These are phyloP conservation scores for Fusarium brevicatenulatum DNA, from an alignment of 2,329 filamentous ascomycete genomes.

Conservation along the genomic window DNA sequence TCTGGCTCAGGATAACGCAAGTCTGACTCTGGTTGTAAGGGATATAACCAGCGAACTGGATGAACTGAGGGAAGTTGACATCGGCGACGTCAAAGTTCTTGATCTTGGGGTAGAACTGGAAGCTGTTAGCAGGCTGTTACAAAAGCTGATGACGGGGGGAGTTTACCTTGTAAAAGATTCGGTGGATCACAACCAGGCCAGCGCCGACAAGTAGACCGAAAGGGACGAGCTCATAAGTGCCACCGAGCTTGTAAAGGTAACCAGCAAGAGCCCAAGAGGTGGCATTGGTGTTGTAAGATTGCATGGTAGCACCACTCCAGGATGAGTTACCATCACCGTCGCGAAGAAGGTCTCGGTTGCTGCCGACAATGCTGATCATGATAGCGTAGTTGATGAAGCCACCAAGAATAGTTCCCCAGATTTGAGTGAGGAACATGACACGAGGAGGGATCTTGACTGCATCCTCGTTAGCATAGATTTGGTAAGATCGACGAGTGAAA, in stretches of 20 bases:
- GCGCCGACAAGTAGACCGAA: slow-evolving; percentile 61
- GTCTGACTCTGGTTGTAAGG: slow-evolving; percentile 66
- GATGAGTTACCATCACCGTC: slow-evolving; percentile 58
- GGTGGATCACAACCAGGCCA: slow-evolving; percentile 56
- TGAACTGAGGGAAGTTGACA: slow-evolving; percentile 64
- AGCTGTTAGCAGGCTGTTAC: neutral
- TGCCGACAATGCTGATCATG: slow-evolving; percentile 63
- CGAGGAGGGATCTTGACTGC: slow-evolving; percentile 65
- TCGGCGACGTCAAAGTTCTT: slow-evolving; percentile 53
- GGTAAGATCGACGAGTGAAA: neutral
- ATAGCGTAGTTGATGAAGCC: slow-evolving; percentile 65
- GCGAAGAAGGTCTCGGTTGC: slow-evolving; percentile 59
- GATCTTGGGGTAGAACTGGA: slow-evolving; percentile 59
- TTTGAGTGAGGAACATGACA: slow-evolving; percentile 65
- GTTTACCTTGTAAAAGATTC: slow-evolving; percentile 54
- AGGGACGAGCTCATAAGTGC: slow-evolving; percentile 59
- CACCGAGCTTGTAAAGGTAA: slow-evolving; percentile 61
- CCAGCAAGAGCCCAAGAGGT: slow-evolving; percentile 62
- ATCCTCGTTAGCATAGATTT: neutral
- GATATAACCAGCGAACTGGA: slow-evolving; percentile 64
- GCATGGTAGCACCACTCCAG: slow-evolving; percentile 64
- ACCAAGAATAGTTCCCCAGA: slow-evolving; percentile 65
- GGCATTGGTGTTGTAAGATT: slow-evolving; percentile 60
- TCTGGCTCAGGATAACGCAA: slow-evolving; percentile 61
- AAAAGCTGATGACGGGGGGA: neutral